These are phyloP conservation scores for Leccinum incarnatum DNA, from an alignment of 768 basidiomycete species.

Conservation along the genomic window DNA sequence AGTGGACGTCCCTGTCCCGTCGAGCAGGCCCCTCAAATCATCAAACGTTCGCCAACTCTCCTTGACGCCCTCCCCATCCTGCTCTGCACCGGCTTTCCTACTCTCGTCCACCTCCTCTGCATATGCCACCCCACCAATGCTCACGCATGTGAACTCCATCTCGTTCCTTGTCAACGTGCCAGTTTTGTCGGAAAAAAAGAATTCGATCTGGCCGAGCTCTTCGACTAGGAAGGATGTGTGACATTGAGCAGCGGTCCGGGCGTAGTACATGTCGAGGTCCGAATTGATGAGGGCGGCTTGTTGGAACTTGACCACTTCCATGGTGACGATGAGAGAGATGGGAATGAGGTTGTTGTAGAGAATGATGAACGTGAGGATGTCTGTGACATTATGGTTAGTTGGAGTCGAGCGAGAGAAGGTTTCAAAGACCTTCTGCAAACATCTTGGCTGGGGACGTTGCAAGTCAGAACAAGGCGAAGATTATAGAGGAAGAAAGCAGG, in stretches of 20 bases:
- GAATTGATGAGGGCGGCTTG: slow-evolving; percentile 97
- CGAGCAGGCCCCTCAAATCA: slow-evolving; percentile 59
- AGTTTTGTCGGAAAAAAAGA: slow-evolving; percentile 93
- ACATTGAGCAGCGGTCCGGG: slow-evolving; percentile 89
- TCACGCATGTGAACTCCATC: slow-evolving; percentile 95
- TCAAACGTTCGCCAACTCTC: slow-evolving; percentile 79
- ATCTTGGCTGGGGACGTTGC: slow-evolving; percentile 49
- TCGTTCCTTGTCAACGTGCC: slow-evolving; percentile 96
- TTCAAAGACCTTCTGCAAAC: slow-evolving; percentile 72
- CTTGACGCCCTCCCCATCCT: slow-evolving; percentile 38
- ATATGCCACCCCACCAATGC: slow-evolving; percentile 85
- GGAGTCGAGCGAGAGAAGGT: background rate
- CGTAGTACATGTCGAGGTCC: slow-evolving; percentile 98
- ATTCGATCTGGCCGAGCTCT: slow-evolving; percentile 97
- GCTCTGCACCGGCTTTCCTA: slow-evolving; percentile 56
- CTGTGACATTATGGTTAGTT: slow-evolving; percentile 38
- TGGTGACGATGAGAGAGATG: slow-evolving; percentile 98
- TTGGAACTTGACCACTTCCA: slow-evolving; percentile 99
- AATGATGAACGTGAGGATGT: slow-evolving; percentile 97
- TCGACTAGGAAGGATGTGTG: slow-evolving; percentile 98
- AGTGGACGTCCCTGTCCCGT: slow-evolving; percentile 28
- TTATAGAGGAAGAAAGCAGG: background rate
- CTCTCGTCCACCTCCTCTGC: slow-evolving; percentile 88
- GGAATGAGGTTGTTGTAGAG: slow-evolving; percentile 99
- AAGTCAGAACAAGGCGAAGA: background rate